Evolutionary conservation across 2,329 filamentous ascomycete species (phyloP).

Genomic region (Myriosclerotinia scirpicola): DNA sequence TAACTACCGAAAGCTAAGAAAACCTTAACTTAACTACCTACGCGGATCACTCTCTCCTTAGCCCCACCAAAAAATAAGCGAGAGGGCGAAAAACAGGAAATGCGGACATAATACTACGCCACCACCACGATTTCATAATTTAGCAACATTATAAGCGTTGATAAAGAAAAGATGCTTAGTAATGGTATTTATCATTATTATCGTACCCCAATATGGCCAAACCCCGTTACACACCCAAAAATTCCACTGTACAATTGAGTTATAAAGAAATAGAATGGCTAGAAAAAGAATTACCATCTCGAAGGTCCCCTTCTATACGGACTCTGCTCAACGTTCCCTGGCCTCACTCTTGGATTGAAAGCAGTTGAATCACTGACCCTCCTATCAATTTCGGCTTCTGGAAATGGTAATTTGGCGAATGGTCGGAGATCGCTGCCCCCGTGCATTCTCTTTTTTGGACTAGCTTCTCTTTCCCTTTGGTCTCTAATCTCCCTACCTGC

Average conservation of each 20-base stretch:
- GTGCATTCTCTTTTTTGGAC: slow-evolving; percentile 36
- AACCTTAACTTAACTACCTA: background rate
- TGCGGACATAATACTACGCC: background rate
- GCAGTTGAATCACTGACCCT: slow-evolving; percentile 31
- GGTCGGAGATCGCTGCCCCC: slow-evolving; percentile 25
- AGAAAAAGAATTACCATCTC: slow-evolving; percentile 30
- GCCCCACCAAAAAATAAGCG: slow-evolving; percentile 8
- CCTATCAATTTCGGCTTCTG: slow-evolving; percentile 29
- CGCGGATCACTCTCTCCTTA: background rate
- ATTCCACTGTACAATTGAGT: slow-evolving; percentile 13
- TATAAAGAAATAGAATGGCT: background rate
- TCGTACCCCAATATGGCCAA: background rate
- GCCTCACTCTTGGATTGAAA: slow-evolving; percentile 26
- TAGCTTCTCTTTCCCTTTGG: slow-evolving; percentile 37
- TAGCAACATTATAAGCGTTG: background rate
- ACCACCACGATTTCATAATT: background rate
- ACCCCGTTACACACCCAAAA: background rate
- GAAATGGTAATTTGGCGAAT: slow-evolving; percentile 24
- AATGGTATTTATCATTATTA: slow-evolving; percentile 7
- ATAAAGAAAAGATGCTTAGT: background rate
- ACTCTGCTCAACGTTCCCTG: slow-evolving; percentile 29
- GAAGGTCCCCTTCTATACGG: slow-evolving; percentile 36
- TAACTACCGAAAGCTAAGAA: background rate
- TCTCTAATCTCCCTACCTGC: slow-evolving; percentile 44
- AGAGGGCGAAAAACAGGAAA: background rate